Evolutionary conservation across 2,329 filamentous ascomycete species (phyloP).

Genomic region (Sporothrix sp.): DNA sequence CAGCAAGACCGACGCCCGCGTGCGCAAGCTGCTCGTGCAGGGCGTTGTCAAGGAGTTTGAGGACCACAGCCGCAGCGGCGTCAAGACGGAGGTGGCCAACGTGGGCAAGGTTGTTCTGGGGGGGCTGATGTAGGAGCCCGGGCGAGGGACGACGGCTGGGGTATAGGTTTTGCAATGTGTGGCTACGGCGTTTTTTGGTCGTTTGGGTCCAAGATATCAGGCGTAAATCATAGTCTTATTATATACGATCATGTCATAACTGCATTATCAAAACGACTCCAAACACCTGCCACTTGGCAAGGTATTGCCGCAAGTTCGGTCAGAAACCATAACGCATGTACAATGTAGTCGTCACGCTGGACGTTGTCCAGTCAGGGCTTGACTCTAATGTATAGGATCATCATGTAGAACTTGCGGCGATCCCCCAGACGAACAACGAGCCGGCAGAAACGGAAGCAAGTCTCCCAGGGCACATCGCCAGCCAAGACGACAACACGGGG

Average conservation of each 20-base stretch:
- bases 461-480: background rate
- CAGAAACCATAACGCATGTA: slow-evolving; percentile 32
- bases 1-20: slow-evolving; percentile 72
- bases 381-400: slow-evolving; percentile 96
- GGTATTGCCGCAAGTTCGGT: slow-evolving; percentile 22
- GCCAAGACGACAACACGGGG: background rate
- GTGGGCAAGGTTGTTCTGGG: slow-evolving; percentile 84
- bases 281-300: slow-evolving; percentile 12
- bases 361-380: slow-evolving; percentile 69
- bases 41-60: slow-evolving; percentile 89
- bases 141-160: no score
- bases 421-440: slow-evolving; percentile 22
- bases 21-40: slow-evolving; percentile 82
- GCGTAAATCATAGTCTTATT: no score
- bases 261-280: background rate
- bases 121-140: slow-evolving; percentile 54
- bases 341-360: slow-evolving; percentile 33
- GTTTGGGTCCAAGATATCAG: no score
- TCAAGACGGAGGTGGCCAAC: slow-evolving; percentile 70
- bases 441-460: slow-evolving; percentile 20
- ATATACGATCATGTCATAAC: background rate
- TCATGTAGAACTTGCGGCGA: slow-evolving; percentile 58
- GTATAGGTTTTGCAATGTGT: background rate
- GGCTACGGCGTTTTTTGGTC: background rate
- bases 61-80: slow-evolving; percentile 64